Evolutionary conservation across 108 stramenopile species (phyloP).

Genomic region (Aurantiochytrium sp.): DNA sequence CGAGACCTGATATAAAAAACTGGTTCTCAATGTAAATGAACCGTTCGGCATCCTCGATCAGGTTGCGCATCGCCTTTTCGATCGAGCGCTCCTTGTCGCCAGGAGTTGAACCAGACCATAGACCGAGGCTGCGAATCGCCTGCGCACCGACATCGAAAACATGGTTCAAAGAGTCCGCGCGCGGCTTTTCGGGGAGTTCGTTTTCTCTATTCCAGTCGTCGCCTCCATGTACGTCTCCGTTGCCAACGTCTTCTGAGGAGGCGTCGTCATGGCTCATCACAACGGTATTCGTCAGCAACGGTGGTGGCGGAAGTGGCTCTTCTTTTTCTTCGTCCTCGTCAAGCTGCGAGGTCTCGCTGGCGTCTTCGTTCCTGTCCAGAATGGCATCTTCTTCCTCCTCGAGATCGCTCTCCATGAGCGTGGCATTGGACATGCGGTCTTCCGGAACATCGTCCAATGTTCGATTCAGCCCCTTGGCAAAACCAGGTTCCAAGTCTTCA

Average conservation of each 20-base stretch:
- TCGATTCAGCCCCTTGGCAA: too few species aligned
- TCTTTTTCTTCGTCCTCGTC: too few species aligned
- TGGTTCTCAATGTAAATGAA: conserved; percentile 30
- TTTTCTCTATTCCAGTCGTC: too few species aligned
- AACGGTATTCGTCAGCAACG: not conserved
- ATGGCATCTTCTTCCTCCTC: not conserved
- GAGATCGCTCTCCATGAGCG: not conserved
- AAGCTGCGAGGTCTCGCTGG: not conserved
- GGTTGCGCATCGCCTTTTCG: not conserved
- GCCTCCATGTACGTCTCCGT: too few species aligned
- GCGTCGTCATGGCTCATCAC: too few species aligned
- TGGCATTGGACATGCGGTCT: not conserved
- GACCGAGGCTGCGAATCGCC: not conserved
- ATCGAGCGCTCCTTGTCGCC: not conserved
- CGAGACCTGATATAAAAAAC: conserved; percentile 20
- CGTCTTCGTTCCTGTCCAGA: not conserved
- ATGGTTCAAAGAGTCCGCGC: not conserved
- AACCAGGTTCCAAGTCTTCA: too few species aligned
- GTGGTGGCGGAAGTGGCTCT: not conserved
- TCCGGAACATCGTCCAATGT: too few species aligned
- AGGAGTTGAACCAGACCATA: not conserved
- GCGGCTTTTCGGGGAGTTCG: too few species aligned
- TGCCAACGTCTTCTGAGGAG: too few species aligned
- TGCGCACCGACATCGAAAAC: not conserved
- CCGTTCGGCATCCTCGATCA: not conserved